These are phyloP conservation scores for Pleurozium schreberi DNA, from an alignment of 225 moss, liverwort and hornwort genomes.

Conservation along the genomic window DNA sequence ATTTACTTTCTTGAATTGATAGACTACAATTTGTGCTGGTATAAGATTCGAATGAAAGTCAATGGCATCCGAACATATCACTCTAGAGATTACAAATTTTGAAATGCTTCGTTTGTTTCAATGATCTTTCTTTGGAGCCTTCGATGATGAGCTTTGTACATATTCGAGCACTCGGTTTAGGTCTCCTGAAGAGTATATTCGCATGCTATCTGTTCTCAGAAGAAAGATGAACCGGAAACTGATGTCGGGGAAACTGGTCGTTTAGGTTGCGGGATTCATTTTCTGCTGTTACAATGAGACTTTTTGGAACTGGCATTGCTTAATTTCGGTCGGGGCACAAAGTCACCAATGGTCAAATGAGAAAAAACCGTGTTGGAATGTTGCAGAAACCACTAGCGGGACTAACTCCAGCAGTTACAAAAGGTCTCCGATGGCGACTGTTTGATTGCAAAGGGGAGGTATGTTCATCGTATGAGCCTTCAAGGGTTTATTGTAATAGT, in stretches of 20 bases:
- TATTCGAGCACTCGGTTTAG: background rate
- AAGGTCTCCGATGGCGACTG: conserved; percentile 91
- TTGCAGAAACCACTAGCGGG: conserved; percentile 50
- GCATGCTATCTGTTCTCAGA: background rate
- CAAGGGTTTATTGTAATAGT: background rate
- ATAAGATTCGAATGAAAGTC: background rate
- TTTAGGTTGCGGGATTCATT: background rate
- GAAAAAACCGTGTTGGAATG: background rate
- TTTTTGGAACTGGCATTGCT: background rate
- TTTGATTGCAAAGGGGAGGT: conserved; percentile 95
- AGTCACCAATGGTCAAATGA: background rate
- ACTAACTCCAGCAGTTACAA: conserved; percentile 38
- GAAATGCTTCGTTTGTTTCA: background rate
- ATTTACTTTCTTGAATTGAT: background rate
- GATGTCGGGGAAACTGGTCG: background rate
- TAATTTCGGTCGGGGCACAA: background rate
- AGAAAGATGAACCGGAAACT: background rate
- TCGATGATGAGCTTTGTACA: background rate
- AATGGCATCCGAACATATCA: background rate
- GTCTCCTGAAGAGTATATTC: background rate
- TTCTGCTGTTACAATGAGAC: background rate
- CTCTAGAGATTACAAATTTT: background rate
- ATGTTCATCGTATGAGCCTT: background rate
- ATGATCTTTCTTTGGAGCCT: background rate
- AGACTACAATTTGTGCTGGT: background rate